Conservation (phyloP, 495 filamentous ascomycete species). For the Lophiotrema nucula region DNA sequence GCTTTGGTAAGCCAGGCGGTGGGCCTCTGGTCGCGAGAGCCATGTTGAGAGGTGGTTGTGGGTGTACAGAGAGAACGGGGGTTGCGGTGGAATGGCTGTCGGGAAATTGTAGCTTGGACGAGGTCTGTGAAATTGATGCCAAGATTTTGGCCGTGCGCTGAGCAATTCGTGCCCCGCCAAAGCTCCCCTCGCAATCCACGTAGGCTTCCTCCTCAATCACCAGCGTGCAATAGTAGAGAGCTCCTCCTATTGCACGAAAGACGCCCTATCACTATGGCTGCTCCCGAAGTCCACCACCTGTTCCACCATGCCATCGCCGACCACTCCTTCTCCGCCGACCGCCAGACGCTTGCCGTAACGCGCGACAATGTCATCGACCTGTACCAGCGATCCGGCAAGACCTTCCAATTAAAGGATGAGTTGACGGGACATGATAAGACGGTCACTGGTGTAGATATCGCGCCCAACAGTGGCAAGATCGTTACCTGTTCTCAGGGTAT, state of each 20-base stretch:
- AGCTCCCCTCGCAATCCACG: background rate
- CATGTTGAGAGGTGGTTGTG: conserved; percentile 8
- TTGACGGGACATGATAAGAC: conserved; percentile 95
- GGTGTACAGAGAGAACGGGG: no score
- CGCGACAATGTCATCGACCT: conserved; percentile 90
- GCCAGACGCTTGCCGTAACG: conserved; percentile 82
- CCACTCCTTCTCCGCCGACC: conserved; percentile 95
- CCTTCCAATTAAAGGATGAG: conserved; percentile 84
- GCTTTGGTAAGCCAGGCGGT: background rate
- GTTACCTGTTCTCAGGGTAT: conserved; percentile 95
- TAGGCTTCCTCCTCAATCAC: background rate
- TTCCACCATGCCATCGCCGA: conserved; percentile 96
- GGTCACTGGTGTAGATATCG: conserved; percentile 94
- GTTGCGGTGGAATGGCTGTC: background rate
- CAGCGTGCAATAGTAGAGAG: conserved; percentile 89
- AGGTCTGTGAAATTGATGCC: conserved; percentile 2
- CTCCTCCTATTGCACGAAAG: conserved; percentile 79
- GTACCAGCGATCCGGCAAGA: conserved; percentile 69
- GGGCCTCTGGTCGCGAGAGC: background rate
- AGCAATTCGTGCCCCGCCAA: background rate
- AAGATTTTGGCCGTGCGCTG: conserved; percentile 1
- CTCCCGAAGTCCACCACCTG: conserved; percentile 90
- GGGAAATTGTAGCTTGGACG: background rate
- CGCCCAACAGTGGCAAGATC: conserved; percentile 82
- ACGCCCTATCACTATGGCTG: conserved; percentile 59